Percentiles rank a stretch among this genome's conserved stretches.
These are phyloP conservation scores for Chaetomiaceae sp. DNA, from an alignment of 2,329 filamentous ascomycete genomes.

Conservation along the genomic window DNA sequence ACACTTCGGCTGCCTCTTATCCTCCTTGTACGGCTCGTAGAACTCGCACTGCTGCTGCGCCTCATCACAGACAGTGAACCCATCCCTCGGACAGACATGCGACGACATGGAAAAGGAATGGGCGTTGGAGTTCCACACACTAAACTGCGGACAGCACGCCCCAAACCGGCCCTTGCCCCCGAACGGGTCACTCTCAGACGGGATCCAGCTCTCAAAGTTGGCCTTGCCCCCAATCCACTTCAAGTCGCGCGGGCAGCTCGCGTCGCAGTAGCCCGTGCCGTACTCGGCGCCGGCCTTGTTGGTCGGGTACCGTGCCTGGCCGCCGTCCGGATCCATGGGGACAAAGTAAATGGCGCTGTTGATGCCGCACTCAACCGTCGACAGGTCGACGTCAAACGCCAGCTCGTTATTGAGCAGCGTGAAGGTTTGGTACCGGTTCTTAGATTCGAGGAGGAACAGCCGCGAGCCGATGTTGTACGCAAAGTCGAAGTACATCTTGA, in stretches of 20 bases:
- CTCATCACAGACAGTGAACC: neutral
- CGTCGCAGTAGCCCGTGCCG: constrained; percentile 52
- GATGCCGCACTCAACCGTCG: constrained; percentile 57
- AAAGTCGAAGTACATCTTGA: constrained; percentile 46
- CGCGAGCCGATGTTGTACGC: constrained; percentile 42
- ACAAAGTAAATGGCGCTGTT: constrained; percentile 62
- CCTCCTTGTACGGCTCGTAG: neutral
- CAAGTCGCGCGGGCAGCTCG: constrained; percentile 43
- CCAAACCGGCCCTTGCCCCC: constrained; percentile 43
- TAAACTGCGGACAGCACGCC: constrained; percentile 51
- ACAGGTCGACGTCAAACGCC: constrained; percentile 64
- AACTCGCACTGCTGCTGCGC: constrained; percentile 41
- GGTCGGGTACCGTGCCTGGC: constrained; percentile 40
- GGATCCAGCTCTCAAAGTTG: constrained; percentile 41
- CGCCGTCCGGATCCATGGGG: constrained; percentile 51
- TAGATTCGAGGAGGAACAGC: constrained; percentile 54
- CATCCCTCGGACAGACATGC: constrained; percentile 34
- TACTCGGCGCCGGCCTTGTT: constrained; percentile 48
- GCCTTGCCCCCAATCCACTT: constrained; percentile 49
- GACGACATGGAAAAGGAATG: constrained; percentile 55
- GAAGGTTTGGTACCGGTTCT: constrained; percentile 56
- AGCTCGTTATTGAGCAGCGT: constrained; percentile 59
- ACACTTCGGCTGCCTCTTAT: neutral
- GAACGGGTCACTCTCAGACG: constrained; percentile 45
- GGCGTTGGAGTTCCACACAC: constrained; percentile 57